Conservation (phyloP, 257 asterid species). For the Capsicum chinense region DNA sequence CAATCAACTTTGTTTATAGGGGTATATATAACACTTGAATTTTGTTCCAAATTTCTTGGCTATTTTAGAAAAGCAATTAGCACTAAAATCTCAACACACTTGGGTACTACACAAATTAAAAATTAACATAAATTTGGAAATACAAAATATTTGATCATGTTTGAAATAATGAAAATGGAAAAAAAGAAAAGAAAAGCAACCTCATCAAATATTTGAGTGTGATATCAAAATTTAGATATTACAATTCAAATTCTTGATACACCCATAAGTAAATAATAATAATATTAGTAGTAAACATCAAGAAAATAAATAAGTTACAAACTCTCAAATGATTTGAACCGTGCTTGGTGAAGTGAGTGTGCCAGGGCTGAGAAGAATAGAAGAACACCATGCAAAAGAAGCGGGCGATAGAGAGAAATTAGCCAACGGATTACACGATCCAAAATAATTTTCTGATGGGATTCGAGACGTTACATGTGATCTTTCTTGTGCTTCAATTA, state of each 20-base stretch:
- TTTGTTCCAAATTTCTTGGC: no score
- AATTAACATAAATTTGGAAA: neutral
- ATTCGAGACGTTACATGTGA: neutral
- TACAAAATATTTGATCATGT: neutral
- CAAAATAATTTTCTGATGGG: conserved; percentile 34
- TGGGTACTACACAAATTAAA: neutral
- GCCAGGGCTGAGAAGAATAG: conserved; percentile 62
- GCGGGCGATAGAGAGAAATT: conserved; percentile 60
- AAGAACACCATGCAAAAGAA: conserved; percentile 66
- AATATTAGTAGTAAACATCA: neutral
- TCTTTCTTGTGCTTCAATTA: neutral
- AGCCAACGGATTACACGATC: conserved; percentile 45
- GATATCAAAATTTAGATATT: neutral
- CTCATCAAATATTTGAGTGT: neutral
- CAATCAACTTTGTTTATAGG: no score
- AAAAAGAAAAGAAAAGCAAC: neutral
- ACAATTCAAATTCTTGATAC: neutral
- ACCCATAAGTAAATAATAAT: neutral
- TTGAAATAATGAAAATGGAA: neutral
- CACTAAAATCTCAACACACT: neutral
- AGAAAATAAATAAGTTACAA: neutral
- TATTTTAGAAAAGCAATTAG: no score
- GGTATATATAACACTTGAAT: no score
- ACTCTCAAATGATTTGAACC: neutral
- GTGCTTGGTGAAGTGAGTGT: conserved; percentile 42